Conservation (phyloP, 2,329 filamentous ascomycete species). For the Cordyceps farinosa region DNA sequence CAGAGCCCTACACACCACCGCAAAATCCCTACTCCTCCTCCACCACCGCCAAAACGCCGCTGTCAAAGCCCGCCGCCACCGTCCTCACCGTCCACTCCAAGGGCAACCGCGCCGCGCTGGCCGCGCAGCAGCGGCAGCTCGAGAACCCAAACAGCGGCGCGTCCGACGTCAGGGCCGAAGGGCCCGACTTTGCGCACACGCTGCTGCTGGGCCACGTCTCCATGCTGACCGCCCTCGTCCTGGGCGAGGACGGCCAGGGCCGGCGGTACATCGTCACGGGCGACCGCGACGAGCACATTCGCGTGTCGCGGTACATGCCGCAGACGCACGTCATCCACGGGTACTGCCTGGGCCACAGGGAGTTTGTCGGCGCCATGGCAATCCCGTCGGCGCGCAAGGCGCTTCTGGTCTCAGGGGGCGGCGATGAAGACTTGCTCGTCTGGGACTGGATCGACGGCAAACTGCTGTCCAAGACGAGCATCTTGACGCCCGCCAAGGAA, state of each 20-base stretch:
- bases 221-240: constrained; percentile 75
- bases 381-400: constrained; percentile 54
- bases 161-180: constrained; percentile 30
- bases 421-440: constrained; percentile 71
- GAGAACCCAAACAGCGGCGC: constrained; percentile 27
- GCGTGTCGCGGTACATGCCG: constrained; percentile 74
- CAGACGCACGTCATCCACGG: constrained; percentile 85
- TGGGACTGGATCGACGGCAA: constrained; percentile 73
- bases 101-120: constrained; percentile 58
- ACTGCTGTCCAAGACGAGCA: constrained; percentile 51
- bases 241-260: constrained; percentile 41
- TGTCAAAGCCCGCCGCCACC: constrained; percentile 51
- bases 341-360: constrained; percentile 83
- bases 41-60: constrained; percentile 21
- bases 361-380: constrained; percentile 77
- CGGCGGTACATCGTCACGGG: constrained; percentile 52
- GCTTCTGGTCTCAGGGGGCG: constrained; percentile 80
- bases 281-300: constrained; percentile 70
- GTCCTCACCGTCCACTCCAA: constrained; percentile 60
- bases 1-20: constrained; percentile 20
- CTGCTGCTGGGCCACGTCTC: constrained; percentile 91
- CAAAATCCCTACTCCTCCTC: constrained; percentile 24
- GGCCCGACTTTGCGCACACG: constrained; percentile 64
- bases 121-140: constrained; percentile 52
- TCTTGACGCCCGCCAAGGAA: constrained; percentile 44